Conservation (phyloP, 139 green algal genomes). For the Tetradesmus obliquus region DNA sequence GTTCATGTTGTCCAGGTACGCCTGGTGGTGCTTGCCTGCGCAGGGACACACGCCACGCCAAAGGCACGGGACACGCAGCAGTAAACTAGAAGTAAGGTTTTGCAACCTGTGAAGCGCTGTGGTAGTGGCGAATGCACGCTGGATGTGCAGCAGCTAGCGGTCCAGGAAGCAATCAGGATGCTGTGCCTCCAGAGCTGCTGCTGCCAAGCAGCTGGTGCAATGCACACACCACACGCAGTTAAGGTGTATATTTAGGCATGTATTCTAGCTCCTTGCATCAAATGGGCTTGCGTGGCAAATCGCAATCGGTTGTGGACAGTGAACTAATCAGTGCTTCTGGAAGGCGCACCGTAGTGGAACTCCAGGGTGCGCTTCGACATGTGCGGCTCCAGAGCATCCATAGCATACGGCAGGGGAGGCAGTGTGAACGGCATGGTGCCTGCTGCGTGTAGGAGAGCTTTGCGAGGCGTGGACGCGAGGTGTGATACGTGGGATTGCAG, state of each 20-base stretch:
- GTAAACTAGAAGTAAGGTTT: neutral
- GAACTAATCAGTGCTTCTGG: neutral
- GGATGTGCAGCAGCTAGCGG: neutral
- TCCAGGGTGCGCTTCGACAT: slow-evolving; percentile 67
- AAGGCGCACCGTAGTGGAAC: slow-evolving; percentile 27
- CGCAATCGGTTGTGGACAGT: neutral
- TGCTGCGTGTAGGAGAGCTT: neutral
- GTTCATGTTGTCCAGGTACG: slow-evolving; percentile 95
- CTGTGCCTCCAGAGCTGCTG: neutral
- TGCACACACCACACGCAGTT: no score
- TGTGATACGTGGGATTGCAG: neutral
- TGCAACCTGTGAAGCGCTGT: neutral
- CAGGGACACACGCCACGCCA: neutral
- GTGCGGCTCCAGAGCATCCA: slow-evolving; percentile 81
- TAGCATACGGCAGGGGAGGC: slow-evolving; percentile 60
- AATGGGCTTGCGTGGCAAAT: neutral
- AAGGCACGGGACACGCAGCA: neutral
- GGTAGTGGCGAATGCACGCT: neutral
- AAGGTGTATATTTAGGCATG: neutral
- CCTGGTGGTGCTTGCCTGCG: slow-evolving; percentile 39
- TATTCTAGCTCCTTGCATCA: neutral
- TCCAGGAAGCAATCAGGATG: neutral
- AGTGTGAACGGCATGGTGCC: slow-evolving; percentile 25
- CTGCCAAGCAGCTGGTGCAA: neutral
- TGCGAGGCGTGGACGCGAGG: neutral